phyloP scores from a whole-genome alignment of 2,329 filamentous ascomycete genomes.

The Arachnopeziza araneosa region DNA sequence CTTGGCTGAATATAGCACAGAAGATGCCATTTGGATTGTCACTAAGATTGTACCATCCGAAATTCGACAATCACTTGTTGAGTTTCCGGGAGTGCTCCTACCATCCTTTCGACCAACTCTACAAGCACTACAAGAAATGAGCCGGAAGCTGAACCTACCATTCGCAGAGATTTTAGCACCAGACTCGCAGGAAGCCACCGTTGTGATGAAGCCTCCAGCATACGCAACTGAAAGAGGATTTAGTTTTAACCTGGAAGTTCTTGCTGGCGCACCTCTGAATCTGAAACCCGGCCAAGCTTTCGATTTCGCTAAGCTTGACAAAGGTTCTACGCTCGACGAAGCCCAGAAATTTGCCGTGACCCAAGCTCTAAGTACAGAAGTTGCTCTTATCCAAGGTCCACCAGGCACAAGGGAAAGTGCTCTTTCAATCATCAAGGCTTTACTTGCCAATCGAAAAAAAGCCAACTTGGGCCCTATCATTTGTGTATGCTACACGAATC shows the following conservation, averaged over 20 bases:
- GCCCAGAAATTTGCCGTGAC: conserved; percentile 48
- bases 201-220: conserved; percentile 39
- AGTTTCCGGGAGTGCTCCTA: conserved; percentile 29
- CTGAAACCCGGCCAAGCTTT: conserved; percentile 28
- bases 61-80: conserved; percentile 25
- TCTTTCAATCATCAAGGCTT: conserved; percentile 49
- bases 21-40: conserved; percentile 19
- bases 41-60: conserved; percentile 14
- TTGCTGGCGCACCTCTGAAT: conserved; percentile 19
- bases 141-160: conserved; percentile 14
- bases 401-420: conserved; percentile 67
- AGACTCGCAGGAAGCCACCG: conserved; percentile 9
- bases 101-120: conserved; percentile 28
- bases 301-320: conserved; percentile 27
- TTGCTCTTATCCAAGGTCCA: conserved; percentile 63
- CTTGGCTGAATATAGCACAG: conserved; percentile 24
- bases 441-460: conserved; percentile 39
- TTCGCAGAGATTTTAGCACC: conserved; percentile 26
- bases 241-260: conserved; percentile 38
- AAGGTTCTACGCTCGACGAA: conserved; percentile 41
- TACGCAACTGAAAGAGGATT: conserved; percentile 48
- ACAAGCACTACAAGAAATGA: conserved; percentile 27
- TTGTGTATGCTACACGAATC: conserved; percentile 36
- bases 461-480: conserved; percentile 43
- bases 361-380: conserved; percentile 43